Evolutionary conservation across 1,139 yeast genomes (phyloP), one percentile per base, ranked within the genome.

Genomic region (Candida labiduridarum): DNA sequence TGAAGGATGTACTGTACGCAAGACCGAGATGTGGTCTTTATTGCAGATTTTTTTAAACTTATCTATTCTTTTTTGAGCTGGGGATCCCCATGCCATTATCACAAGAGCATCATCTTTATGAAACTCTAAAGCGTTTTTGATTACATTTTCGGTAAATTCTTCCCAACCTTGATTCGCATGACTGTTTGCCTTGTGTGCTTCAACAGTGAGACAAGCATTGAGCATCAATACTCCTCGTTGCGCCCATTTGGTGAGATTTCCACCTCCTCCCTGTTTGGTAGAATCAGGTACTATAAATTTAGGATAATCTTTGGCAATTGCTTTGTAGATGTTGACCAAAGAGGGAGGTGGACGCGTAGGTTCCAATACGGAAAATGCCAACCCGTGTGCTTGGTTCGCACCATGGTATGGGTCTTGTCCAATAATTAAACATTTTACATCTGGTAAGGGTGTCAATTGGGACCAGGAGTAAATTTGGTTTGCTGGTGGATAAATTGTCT

Each of bases 371-470:
- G 96, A 87, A 61, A 94, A 94, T 4, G 99, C 98, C 29, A 94
- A 73, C 0, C 99, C 99, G 62, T 94, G 99, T 0, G 99, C 99
- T 66, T 94, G 99, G 62, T 89, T 88, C 59, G 68, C 69, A 63
- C 91, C 91, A 66, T 95, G 99, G 64, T 94, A 94, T 0, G 99
- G 99, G 65, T 94, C 99, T 66, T 94, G 99, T 1, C 99, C 99
- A 43, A 95, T 73, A 15, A 95, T 78, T 3, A 94, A 79, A 33
- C 95, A 95, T 61, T 84, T 85, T 30, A 92, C 87, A 1, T 79
- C 67, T 5, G 83, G 76, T 34, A 94, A 73, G 0, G 97, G 97
- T 0, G 98, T 90, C 33, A 85, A 76, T 44, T 91, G 81, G 1
- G 96, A 86, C 98, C 99, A 94, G 0, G 97, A 88, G 65, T 94